Base-by-base conservation (phyloP, 768 basidiomycete species). In the Polyporus arcularius region DNA sequence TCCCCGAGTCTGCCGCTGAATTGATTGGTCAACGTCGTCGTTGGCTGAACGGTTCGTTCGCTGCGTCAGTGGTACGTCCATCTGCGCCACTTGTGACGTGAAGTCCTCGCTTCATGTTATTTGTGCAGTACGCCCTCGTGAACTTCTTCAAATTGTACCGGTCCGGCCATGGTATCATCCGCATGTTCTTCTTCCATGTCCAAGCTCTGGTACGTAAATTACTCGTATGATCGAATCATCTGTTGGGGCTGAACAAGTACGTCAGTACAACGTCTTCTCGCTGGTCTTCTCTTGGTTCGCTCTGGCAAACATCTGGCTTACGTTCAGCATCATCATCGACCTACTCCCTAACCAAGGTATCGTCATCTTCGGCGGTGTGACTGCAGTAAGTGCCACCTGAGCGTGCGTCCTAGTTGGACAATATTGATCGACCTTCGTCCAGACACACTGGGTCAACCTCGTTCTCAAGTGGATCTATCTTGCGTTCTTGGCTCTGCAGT, bases 21-120 rank as follows among this genome's bases (percentile, higher is more conserved):
- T 77, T 98, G 59, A 98, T 98, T 72, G 90, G 94, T 45, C 96
- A 98, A 73, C 90, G 96, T 73, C 87, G 96, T 64, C 89, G 96
- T 65, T 98, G 96, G 96, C 73, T 98, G 68, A 98, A 98, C 70
- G 96, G 96, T 52, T 96, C 94, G 9, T 96, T 97, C 67, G 93
- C 94, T 46, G 94, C 94, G 12, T 92, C 92, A 1, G 87, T 94
- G 43, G 91, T 92, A 72, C 72, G 88, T 82, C 30, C 51, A 31
- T 40, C 4, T 61, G 2, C 9, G 30, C 6, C 1, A 26, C 10
- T n/a, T 54, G 14, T 55, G 14, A 51, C 42, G 21, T 12, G 39
- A 31, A 26, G 7, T 2, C 21, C 9, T 18, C 6, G 28, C 31
- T 21, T 47, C 32, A 35, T 48, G 40, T 57, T 61, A 38, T 63